phyloP scores from a whole-genome alignment of 148 eudicot species.

The Silene conica region DNA sequence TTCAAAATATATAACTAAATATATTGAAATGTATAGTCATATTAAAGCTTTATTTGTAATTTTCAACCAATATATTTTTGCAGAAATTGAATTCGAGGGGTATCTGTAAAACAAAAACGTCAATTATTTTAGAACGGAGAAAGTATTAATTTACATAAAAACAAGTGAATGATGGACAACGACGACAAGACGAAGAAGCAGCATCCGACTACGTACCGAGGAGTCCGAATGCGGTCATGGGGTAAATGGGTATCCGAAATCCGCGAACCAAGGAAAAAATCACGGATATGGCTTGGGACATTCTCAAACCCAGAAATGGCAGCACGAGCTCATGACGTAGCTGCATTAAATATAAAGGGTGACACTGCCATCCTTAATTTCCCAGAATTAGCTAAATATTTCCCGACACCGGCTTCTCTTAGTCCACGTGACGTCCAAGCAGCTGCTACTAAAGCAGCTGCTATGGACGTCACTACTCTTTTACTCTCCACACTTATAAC shows the following conservation, averaged over 20 bases:
- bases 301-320: slow-evolving; percentile 79
- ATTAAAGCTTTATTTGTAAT: no score
- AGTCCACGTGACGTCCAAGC: slow-evolving; percentile 73
- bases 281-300: slow-evolving; percentile 87
- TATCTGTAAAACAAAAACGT: no score
- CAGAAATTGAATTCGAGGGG: no score
- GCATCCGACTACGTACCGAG: no score
- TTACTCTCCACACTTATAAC: no score
- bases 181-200: no score
- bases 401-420: slow-evolving; percentile 58
- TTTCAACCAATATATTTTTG: no score
- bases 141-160: no score
- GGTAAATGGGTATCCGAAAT: slow-evolving; percentile 94
- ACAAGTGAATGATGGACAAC: slow-evolving; percentile 2
- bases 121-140: no score
- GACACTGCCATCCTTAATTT: slow-evolving; percentile 72
- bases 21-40: no score
- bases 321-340: slow-evolving; percentile 83
- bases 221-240: slow-evolving; percentile 71
- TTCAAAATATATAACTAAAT: no score
- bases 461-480: slow-evolving; percentile 46
- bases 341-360: slow-evolving; percentile 72
- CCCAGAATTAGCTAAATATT: slow-evolving; percentile 48
- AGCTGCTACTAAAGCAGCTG: slow-evolving; percentile 73
- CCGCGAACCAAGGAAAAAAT: slow-evolving; percentile 65